Percentiles rank a stretch among this genome's conserved stretches.
phyloP scores from a whole-genome alignment of 2,329 filamentous ascomycete species.

The Xylariaceae sp. region DNA sequence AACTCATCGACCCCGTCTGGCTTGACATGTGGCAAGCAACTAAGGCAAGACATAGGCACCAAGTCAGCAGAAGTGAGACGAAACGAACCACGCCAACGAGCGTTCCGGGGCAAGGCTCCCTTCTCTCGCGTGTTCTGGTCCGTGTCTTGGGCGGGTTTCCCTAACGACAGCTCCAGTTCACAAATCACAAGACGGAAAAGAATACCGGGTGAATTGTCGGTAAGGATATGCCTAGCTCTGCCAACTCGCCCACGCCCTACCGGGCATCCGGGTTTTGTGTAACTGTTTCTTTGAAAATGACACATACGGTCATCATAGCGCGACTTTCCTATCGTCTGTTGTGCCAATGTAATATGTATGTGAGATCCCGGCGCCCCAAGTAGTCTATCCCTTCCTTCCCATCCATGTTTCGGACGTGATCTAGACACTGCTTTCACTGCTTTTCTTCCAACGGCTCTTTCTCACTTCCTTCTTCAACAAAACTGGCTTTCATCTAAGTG shows the following conservation, averaged over 20 bases:
- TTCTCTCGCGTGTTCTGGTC: not conserved
- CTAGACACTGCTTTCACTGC: conserved; percentile 3
- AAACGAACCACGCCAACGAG: conserved; percentile 6
- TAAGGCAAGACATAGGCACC: conserved; percentile 13
- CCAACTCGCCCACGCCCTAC: not conserved
- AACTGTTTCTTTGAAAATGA: not conserved
- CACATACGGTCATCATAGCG: not conserved
- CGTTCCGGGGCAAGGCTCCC: conserved; percentile 9
- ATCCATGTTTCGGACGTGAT: conserved; percentile 5
- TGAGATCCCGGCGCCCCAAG: conserved; percentile 16
- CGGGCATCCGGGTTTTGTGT: conserved; percentile 16
- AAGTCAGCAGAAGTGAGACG: conserved; percentile 14
- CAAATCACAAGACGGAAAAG: not conserved
- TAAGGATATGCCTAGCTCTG: not conserved
- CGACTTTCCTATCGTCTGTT: not conserved
- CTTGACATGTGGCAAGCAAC: conserved; percentile 33
- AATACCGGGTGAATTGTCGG: not conserved
- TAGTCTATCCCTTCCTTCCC: conserved; percentile 13
- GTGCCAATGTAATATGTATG: conserved; percentile 1
- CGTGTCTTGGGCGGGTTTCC: not conserved
- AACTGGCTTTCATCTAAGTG: not conserved
- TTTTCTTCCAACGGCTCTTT: conserved; percentile 2
- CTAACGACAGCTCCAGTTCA: not conserved
- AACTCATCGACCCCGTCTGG: conserved; percentile 29
- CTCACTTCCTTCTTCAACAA: not conserved